phyloP scores from a whole-genome alignment of 345 rosid species.

The Brassica nigra region DNA sequence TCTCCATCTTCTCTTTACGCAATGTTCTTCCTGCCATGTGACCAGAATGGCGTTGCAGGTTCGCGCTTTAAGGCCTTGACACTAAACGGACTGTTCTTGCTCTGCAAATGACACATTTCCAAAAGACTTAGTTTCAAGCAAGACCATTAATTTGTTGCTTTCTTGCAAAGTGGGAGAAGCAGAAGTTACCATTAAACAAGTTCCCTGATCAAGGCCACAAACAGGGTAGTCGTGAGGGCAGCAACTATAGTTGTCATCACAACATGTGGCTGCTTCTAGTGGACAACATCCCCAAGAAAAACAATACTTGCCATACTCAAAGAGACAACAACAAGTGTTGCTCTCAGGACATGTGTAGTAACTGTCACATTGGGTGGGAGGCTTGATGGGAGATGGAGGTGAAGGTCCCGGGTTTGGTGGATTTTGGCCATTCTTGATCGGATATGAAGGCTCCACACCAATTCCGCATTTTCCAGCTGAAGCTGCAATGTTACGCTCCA shows the following conservation, averaged over 20 bases:
- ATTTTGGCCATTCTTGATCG: constrained; percentile 69
- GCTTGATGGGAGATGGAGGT: constrained; percentile 84
- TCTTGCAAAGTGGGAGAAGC: background rate
- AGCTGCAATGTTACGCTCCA: constrained; percentile 57
- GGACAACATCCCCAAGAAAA: constrained; percentile 98
- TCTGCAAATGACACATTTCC: constrained; percentile 51
- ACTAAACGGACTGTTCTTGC: constrained; percentile 72
- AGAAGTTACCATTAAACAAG: constrained; percentile 67
- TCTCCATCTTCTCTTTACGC: constrained; percentile 35
- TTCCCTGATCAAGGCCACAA: constrained; percentile 66
- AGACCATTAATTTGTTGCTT: background rate
- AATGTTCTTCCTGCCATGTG: constrained; percentile 51
- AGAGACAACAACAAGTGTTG: constrained; percentile 86
- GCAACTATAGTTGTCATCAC: constrained; percentile 83
- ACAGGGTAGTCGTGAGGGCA: constrained; percentile 88
- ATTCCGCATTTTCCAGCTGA: constrained; percentile 83
- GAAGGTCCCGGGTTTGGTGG: constrained; percentile 98
- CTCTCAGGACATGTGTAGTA: constrained; percentile 72
- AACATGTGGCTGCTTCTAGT: constrained; percentile 83
- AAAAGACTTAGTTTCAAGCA: constrained; percentile 13
- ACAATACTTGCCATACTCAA: constrained; percentile 61
- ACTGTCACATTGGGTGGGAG: constrained; percentile 75
- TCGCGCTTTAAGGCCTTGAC: constrained; percentile 77
- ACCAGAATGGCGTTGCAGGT: constrained; percentile 73
- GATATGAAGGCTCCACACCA: constrained; percentile 84